Base-by-base conservation (phyloP, 768 basidiomycete species). In the Stropharia rugosoannulata region DNA sequence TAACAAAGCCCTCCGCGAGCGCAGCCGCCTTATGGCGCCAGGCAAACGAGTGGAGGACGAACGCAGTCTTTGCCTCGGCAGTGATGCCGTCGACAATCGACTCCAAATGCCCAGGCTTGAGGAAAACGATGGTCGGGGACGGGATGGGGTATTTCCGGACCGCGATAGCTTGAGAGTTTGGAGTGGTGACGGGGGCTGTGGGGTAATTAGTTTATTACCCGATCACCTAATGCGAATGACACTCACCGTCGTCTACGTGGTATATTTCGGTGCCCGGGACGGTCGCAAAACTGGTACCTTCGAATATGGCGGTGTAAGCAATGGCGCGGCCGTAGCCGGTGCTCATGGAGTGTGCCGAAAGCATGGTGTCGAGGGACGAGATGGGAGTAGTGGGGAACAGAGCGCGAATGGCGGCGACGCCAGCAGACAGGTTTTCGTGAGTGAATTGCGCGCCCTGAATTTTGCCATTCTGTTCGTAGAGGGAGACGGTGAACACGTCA, bases 371-470 rank as follows among this genome's bases (percentile, higher is more conserved):
- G 49, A 88, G 69, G 5, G 85, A 72, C 4, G 88, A 83, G 40
- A 93, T 62, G 11, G 83, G 75, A 62, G 84, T 81, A 9, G 84
- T 74, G 2, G 95, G 93, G 61, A 96, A 83, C 18, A 95, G 67
- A 4, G 85, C 82, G 36, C 89, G 85, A 19, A 84, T 75, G 3
- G 89, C 89, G 0, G 92, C 84, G n/a, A 95, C 87, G 35, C 92
- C 95, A 3, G 95, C 91, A 2, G 93, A 95, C 55, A 96, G 66
- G 60, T 93, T 94, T 68, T 89, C 80, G 67, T 94, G 91, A 0
- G 91, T 91, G 32, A 95, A 72, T 56, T 85, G 84, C 7, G 80
- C 81, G 19, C 81, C 87, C 54, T 80, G 81, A 7, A 87, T 66
- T 38, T 78, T 74, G 35, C 87, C 82, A 16, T 76, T 71, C 1